Conservation (phyloP, 75 land plant genomes). For the Pinus albicaulis region DNA sequence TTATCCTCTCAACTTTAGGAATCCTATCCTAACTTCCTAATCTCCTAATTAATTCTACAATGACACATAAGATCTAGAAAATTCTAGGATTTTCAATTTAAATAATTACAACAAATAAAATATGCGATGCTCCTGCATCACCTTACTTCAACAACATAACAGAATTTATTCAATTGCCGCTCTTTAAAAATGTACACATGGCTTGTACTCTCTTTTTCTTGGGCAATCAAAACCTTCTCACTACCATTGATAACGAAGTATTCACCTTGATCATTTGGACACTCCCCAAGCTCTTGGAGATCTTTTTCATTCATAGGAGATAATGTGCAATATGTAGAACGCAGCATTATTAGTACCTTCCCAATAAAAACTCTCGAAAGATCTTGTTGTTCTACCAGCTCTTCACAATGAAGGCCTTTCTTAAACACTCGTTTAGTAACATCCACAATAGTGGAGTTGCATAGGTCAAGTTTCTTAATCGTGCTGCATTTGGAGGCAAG, state of each 20-base stretch:
- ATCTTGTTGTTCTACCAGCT: constrained; percentile 85
- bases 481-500: constrained; percentile 92
- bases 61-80: too few species aligned
- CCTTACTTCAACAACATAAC: constrained; percentile 94
- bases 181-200: constrained; percentile 99
- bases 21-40: too few species aligned
- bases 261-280: constrained; percentile 97
- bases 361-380: constrained; percentile 96
- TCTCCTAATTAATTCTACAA: too few species aligned
- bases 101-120: too few species aligned
- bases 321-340: constrained; percentile 92
- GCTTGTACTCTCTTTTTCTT: constrained; percentile 99
- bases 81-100: too few species aligned
- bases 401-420: constrained; percentile 96
- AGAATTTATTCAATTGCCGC: constrained; percentile 93
- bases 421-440: constrained; percentile 77
- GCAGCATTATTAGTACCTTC: constrained; percentile 95
- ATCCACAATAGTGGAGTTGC: constrained; percentile 96
- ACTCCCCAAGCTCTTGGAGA: constrained; percentile 92
- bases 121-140: too few species aligned
- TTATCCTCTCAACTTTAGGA: too few species aligned
- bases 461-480: constrained; percentile 90
- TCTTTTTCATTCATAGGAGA: constrained; percentile 88
- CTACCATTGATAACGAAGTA: constrained; percentile 98
- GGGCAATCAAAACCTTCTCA: constrained; percentile 99